Evolutionary conservation across 495 filamentous ascomycete species (phyloP), one percentile per base, ranked within the genome.

Genomic region (Xylaria palmicola): DNA sequence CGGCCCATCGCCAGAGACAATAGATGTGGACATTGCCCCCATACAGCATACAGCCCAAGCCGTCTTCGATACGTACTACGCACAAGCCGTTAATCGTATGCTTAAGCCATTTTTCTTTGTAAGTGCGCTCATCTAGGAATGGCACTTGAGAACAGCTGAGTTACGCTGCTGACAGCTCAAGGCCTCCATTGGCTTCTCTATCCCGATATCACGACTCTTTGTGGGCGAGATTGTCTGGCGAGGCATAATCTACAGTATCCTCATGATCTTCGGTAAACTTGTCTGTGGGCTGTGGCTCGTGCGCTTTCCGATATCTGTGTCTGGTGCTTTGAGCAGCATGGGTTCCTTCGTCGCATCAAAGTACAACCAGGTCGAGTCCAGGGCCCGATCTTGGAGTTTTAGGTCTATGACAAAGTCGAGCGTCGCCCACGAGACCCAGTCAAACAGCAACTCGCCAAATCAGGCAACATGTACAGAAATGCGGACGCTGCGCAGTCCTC

Each of bases 41-140:
- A 19, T 68, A 39, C 49, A 22, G 6, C 64, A 66, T 2, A 74
- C 69, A 0, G 79, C 80, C 3, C 43, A 62, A 0, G 50, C 69
- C 2, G 73, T 86, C 6, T 91, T 86, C 63, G 77, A 82, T 24
- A 62, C 67, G 7, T 91, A 89, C 69, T 87, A 84, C 62, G 66
- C 71, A 3, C 66, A 75, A 41, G 70, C 79, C 0, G 77, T 85
- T 8, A 58, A 74, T 7, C 77, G 76, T 24, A 77, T 92, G 2
- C 74, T 94, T 0, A 83, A 84, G 24, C 89, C 90, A 0, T 81
- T 91, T 49, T 93, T 94, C 75, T 95, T 94, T 64, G 86, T 84
- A 66, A 73, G 80, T 71, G 5, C 10, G 12, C 20, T 9, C 30
- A 4, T 17, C 17, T 37, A 47, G 12, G 10, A 15, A 24, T 34